Evolutionary conservation across 345 rosid genomes (phyloP).

Genomic region (Turnera subulata): DNA sequence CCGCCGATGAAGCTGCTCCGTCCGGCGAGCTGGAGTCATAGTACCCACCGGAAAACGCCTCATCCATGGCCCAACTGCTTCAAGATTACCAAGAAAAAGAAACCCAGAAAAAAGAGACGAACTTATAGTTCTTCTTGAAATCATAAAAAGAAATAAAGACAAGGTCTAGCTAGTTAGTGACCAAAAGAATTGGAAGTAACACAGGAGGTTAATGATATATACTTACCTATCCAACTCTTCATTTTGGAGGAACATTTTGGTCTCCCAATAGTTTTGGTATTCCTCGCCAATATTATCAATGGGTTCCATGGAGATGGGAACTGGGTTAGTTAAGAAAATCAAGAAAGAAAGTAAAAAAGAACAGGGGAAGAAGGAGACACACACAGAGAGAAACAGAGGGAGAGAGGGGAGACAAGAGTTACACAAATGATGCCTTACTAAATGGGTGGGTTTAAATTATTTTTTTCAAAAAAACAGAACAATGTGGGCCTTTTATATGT

Average conservation of each 20-base stretch:
- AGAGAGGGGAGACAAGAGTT: neutral
- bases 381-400: neutral
- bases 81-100: neutral
- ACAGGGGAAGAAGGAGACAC: too few species aligned
- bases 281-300: conserved; percentile 47
- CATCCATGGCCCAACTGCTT: conserved; percentile 25
- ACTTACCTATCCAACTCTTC: conserved; percentile 44
- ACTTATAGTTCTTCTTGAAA: too few species aligned
- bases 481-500: too few species aligned
- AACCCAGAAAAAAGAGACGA: neutral
- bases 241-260: conserved; percentile 48
- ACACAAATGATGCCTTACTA: too few species aligned
- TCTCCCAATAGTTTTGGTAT: conserved; percentile 56
- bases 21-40: conserved; percentile 96
- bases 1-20: conserved; percentile 68
- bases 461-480: too few species aligned
- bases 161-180: too few species aligned
- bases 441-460: too few species aligned
- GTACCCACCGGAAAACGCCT: conserved; percentile 38
- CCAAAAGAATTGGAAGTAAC: too few species aligned
- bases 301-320: conserved; percentile 12
- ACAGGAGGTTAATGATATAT: too few species aligned
- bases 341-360: too few species aligned
- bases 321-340: too few species aligned
- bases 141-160: too few species aligned